Evolutionary conservation across 768 basidiomycete genomes (phyloP).

Genomic region (Mycena vulgaris): DNA sequence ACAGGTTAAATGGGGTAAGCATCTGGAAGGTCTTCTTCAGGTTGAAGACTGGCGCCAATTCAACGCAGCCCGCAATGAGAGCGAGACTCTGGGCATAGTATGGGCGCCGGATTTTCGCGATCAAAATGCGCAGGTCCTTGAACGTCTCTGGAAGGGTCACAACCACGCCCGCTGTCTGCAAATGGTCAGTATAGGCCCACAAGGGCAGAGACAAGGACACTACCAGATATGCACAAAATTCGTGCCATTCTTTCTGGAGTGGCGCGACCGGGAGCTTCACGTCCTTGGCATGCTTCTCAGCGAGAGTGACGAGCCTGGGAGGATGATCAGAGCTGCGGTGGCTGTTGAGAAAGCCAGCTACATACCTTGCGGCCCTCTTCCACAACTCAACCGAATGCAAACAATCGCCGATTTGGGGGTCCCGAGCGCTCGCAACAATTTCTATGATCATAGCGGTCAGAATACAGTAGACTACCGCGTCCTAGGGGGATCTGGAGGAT

Average conservation of each 20-base stretch:
- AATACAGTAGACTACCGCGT: conserved; percentile 6
- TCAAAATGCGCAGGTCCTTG: neutral
- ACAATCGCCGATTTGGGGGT: neutral
- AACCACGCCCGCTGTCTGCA: neutral
- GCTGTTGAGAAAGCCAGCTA: neutral
- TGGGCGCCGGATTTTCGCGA: neutral
- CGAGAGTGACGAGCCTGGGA: neutral
- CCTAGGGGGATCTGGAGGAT: neutral
- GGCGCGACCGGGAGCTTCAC: neutral
- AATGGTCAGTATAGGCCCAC: too few relatives aligned
- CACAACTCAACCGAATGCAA: conserved; percentile 1
- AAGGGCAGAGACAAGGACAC: too few relatives aligned
- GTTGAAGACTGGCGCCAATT: neutral
- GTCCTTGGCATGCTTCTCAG: conserved; percentile 15
- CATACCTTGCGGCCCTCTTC: neutral
- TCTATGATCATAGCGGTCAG: conserved; percentile 9
- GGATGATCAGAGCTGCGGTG: neutral
- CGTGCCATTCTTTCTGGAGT: neutral
- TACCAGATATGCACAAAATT: conserved; percentile 2
- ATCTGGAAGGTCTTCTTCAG: neutral
- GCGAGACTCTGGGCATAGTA: neutral
- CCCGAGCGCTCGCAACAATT: conserved; percentile 6
- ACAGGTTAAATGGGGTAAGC: neutral
- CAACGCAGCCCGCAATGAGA: neutral
- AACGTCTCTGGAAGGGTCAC: neutral